Evolutionary conservation across 371 early-diverging fungal genomes (phyloP), one percentile per base, ranked within the genome.

Genomic region (Mucor saturninus): DNA sequence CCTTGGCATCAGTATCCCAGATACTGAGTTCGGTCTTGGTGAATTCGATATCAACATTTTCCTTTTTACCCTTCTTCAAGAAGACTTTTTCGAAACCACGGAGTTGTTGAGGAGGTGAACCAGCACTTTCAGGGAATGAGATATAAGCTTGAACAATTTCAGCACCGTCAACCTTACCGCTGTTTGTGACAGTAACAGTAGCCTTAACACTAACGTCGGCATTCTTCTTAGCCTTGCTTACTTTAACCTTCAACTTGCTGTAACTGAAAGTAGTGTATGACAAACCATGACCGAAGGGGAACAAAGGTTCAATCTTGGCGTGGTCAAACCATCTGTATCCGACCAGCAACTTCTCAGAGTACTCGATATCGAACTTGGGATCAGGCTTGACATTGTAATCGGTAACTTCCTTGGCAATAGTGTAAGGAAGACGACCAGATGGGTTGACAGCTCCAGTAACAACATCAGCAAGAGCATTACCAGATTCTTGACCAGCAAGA

Each of bases 251-350:
- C 26, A 85, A 51, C 29, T 74, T 50, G 30, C 69, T 68, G 65
- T 86, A 86, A 4, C 59, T 59, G 62, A 87, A 89, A 14, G 51
- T 74, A 21, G 89, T 83, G 72, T 87, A 89, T 4, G 86, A 84
- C n/a, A 89, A 64, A 35, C 89, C 89, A 65, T 76, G 78, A 38
- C 88, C 89, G 50, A 89, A 89, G 14, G 73, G 69, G 64, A 81
- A 85, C 9, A 80, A 54, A 31, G 88, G 86, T 7, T 65, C 60
- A 56, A 85, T 82, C 11, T 68, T 66, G 5, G 73, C 52, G 38
- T 70, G 62, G 54, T 88, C 84, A 61, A 75, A 73, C 69, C 74
- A 80, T 46, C 81, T 77, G 68, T 89, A 87, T 31, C 84, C 89
- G 42, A 86, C 62, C 50, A 75, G 71, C 14, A 85, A 52, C 21